These are phyloP conservation scores for Stachybotrys chartarum DNA, from an alignment of 2,329 filamentous ascomycete species.

Conservation along the genomic window DNA sequence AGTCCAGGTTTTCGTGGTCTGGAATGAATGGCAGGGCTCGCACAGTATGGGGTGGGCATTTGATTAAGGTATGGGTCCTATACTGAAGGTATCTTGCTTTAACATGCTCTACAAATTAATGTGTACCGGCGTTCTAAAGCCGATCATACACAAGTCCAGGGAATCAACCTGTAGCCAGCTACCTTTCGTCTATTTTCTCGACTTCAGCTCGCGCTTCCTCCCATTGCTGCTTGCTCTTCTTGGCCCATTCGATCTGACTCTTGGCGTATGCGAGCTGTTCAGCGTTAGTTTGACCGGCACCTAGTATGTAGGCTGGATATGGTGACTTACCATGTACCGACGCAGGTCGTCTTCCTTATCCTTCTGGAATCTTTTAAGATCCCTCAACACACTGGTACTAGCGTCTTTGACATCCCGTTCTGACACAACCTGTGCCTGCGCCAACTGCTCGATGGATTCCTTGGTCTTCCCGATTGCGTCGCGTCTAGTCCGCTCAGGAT, in stretches of 20 bases:
- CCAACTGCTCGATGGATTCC: slow-evolving; percentile 77
- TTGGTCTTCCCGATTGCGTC: slow-evolving; percentile 95
- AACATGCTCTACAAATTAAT: neutral
- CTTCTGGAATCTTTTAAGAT: slow-evolving; percentile 84
- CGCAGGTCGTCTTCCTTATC: slow-evolving; percentile 94
- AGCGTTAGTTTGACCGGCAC: slow-evolving; percentile 11
- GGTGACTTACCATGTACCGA: slow-evolving; percentile 79
- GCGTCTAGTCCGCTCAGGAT: slow-evolving; percentile 84
- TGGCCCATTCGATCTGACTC: slow-evolving; percentile 91
- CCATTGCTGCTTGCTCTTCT: slow-evolving; percentile 84
- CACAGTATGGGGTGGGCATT: neutral
- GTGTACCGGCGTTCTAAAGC: neutral
- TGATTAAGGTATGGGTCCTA: neutral
- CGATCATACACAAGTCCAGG: neutral
- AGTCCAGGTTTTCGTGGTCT: too few relatives aligned
- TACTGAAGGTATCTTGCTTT: neutral
- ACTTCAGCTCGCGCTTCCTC: slow-evolving; percentile 84
- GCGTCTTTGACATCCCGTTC: slow-evolving; percentile 92
- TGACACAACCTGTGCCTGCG: slow-evolving; percentile 82
- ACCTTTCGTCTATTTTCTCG: slow-evolving; percentile 68
- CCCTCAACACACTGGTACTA: slow-evolving; percentile 78
- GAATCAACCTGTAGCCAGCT: neutral
- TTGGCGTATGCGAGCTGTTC: slow-evolving; percentile 79
- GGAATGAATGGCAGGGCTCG: too few relatives aligned
- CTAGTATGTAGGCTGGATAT: neutral